phyloP scores from a whole-genome alignment of 1,139 yeast genomes.

The Magnusiomyces sp. region DNA sequence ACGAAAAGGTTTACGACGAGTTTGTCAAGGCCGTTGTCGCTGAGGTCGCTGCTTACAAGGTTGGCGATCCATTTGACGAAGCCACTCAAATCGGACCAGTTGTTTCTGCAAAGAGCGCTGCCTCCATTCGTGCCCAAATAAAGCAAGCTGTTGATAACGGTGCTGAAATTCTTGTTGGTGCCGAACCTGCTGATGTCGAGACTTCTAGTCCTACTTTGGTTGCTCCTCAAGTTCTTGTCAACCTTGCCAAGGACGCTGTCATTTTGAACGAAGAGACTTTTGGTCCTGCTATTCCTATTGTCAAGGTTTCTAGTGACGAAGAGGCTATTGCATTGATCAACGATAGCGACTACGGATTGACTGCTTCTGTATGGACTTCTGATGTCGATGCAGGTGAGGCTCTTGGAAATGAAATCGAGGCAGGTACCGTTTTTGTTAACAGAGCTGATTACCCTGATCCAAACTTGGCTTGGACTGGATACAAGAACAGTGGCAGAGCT shows the following conservation, averaged over 20 bases:
- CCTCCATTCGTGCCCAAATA: slow-evolving; percentile 61
- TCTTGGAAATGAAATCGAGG: slow-evolving; percentile 60
- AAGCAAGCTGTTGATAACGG: slow-evolving; percentile 63
- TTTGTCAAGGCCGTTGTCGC: slow-evolving; percentile 61
- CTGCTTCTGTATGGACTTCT: slow-evolving; percentile 48
- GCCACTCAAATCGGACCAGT: slow-evolving; percentile 71
- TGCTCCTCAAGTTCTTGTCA: slow-evolving; percentile 71
- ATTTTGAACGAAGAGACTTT: slow-evolving; percentile 75
- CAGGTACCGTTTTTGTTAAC: slow-evolving; percentile 85
- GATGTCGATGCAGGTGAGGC: slow-evolving; percentile 43
- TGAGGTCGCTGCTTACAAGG: slow-evolving; percentile 39
- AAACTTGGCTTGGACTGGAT: slow-evolving; percentile 76
- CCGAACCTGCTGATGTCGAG: slow-evolving; percentile 35
- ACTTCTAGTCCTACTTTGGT: slow-evolving; percentile 58
- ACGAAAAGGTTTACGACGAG: slow-evolving; percentile 57
- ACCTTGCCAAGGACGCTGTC: slow-evolving; percentile 55
- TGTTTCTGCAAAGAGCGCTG: slow-evolving; percentile 63
- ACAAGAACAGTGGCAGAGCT: slow-evolving; percentile 77
- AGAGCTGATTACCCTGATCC: slow-evolving; percentile 76
- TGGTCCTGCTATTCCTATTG: slow-evolving; percentile 39
- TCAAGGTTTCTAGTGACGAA: slow-evolving; percentile 34
- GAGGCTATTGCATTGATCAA: slow-evolving; percentile 33
- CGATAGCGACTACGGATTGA: slow-evolving; percentile 40
- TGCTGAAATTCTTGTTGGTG: slow-evolving; percentile 65
- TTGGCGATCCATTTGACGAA: slow-evolving; percentile 69